Conservation (phyloP, 441 rosid genomes). For the Viola pubescens region DNA sequence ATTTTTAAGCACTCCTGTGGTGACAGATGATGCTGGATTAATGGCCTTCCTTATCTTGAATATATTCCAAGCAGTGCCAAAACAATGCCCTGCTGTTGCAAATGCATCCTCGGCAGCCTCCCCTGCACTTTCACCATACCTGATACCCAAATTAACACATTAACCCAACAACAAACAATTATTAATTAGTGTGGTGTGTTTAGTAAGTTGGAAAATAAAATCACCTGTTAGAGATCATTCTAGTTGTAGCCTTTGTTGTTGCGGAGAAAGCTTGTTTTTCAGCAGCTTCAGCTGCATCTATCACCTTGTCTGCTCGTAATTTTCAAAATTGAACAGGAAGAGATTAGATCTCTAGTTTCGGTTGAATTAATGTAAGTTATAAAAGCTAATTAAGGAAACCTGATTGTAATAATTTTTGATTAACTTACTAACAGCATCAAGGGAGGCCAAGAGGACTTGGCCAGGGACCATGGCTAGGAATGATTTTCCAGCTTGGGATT, state of each 20-base stretch:
- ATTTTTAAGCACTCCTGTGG: slow-evolving; percentile 36
- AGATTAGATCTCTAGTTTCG: neutral
- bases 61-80: slow-evolving; percentile 59
- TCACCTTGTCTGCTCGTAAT: slow-evolving; percentile 39
- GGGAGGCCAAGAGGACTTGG: slow-evolving; percentile 78
- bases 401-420: neutral
- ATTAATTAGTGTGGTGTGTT: neutral
- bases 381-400: too few species aligned
- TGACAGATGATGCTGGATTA: slow-evolving; percentile 49
- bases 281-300: slow-evolving; percentile 78
- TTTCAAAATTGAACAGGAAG: neutral
- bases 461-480: slow-evolving; percentile 76
- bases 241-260: slow-evolving; percentile 59
- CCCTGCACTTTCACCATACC: slow-evolving; percentile 72
- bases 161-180: neutral
- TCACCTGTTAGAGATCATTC: slow-evolving; percentile 54
- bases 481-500: slow-evolving; percentile 65
- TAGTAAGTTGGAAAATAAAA: too few species aligned
- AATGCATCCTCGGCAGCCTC: slow-evolving; percentile 65
- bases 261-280: slow-evolving; percentile 64
- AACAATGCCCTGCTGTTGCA: slow-evolving; percentile 68
- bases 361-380: too few species aligned
- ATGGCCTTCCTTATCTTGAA: slow-evolving; percentile 65
- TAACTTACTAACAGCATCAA: slow-evolving; percentile 84
- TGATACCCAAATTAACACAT: slow-evolving; percentile 20